These are phyloP conservation scores for Phytophthora uliginosa DNA, from an alignment of 352 stramenopile genomes.

Conservation along the genomic window DNA sequence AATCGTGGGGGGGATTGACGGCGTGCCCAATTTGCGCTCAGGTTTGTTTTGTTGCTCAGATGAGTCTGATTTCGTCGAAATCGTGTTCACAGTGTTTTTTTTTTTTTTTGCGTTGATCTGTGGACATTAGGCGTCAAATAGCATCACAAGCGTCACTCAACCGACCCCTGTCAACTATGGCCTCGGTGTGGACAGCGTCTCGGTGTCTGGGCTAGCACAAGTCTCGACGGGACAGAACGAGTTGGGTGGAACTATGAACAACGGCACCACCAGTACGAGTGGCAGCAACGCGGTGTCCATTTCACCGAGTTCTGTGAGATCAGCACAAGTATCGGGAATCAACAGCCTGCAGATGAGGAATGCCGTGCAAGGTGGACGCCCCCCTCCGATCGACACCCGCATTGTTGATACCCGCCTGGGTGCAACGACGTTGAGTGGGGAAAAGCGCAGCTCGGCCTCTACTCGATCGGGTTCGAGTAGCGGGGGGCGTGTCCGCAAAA, in stretches of 20 bases:
- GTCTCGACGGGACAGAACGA: conserved; percentile 28
- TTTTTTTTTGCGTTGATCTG: neutral
- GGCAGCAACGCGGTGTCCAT: conserved; percentile 40
- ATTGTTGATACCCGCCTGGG: conserved; percentile 33
- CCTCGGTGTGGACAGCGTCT: conserved; percentile 25
- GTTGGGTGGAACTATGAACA: conserved; percentile 35
- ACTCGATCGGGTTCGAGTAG: conserved; percentile 60
- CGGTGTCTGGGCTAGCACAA: conserved; percentile 26
- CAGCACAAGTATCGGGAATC: conserved; percentile 28
- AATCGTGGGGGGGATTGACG: conserved; percentile 72
- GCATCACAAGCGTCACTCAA: conserved; percentile 36
- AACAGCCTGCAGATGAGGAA: conserved; percentile 35
- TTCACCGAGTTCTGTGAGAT: conserved; percentile 31
- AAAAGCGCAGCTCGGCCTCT: conserved; percentile 42
- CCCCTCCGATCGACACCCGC: conserved; percentile 65
- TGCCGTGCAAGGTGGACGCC: conserved; percentile 30
- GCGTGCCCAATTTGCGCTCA: conserved; percentile 59
- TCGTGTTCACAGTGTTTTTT: conserved; percentile 17
- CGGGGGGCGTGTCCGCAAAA: conserved; percentile 60
- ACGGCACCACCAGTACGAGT: conserved; percentile 23
- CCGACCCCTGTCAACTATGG: conserved; percentile 29
- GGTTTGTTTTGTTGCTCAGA: conserved; percentile 33
- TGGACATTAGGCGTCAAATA: conserved; percentile 39
- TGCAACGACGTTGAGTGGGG: conserved; percentile 37
- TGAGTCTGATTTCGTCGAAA: conserved; percentile 5